Evolutionary conservation across 2,329 filamentous ascomycete genomes (phyloP), one percentile per base, ranked within the genome.

Genomic region (Stagonosporopsis cucurbitacearum): DNA sequence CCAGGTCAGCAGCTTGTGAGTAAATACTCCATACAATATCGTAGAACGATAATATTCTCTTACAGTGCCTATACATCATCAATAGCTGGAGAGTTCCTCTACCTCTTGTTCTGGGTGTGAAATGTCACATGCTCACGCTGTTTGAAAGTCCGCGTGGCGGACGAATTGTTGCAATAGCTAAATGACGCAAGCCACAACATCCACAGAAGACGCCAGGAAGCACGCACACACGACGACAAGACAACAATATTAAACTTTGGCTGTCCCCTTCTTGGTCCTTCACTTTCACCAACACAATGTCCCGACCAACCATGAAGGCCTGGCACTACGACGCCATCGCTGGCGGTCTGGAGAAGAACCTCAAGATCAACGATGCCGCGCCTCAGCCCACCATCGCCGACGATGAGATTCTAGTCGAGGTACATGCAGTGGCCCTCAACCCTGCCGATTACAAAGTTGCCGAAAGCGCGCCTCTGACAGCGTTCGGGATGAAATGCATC

Each of bases 401-500:
- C 41, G 67, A 79, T 33, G 78, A 85, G 58, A 67, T 87, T 40
- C 78, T 88, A 13, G 75, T 89, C 44, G 75, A 82, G 58, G 82
- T 89, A 7, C 72, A 82, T 54, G 75, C 79, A 53, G 78, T 79
- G 23, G 75, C 81, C 22, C 68, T 88, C 60, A 89, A 89, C 67
- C 86, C 86, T 0, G 82, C 83, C 25, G 88, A 90, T 78, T 84
- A 86, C 79, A 89, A 89, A 71, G 60, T 84, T 2, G 78, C 83
- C 9, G 86, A 88, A 65, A 73, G 80, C 25, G 71, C 64, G 33
- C 62, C 62, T 1, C 26, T 68, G 12, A 60, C 58, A 20, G 54
- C 67, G 5, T 20, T 80, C 2, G 51, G 83, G 6, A 69, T 78
- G 4, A 74, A 74, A 20, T 53, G 74, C 36, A 57, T 75, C 6